These are phyloP conservation scores for Waitea zeae DNA, from an alignment of 1,284 basidiomycete species.

Conservation along the genomic window DNA sequence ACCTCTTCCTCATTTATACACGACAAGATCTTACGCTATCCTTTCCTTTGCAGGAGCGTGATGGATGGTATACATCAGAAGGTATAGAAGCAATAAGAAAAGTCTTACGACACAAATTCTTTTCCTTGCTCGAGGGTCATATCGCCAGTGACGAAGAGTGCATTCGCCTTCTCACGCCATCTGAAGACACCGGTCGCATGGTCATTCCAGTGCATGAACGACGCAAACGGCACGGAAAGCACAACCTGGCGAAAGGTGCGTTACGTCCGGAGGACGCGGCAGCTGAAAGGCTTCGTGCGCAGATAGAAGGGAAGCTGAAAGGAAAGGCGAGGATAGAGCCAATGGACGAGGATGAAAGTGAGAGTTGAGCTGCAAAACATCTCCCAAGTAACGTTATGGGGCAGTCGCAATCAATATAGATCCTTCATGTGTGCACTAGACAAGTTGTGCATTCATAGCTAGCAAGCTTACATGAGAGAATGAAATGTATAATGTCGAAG, in stretches of 20 bases:
- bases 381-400: no score
- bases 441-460: no score
- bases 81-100: constrained; percentile 70
- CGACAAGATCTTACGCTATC: no score
- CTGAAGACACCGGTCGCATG: constrained; percentile 25
- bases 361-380: no score
- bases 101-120: constrained; percentile 77
- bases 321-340: no score
- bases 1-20: no score
- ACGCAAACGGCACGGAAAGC: constrained; percentile 39
- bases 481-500: no score
- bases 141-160: constrained; percentile 58
- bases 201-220: not conserved
- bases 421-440: no score
- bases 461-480: no score
- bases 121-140: constrained; percentile 63
- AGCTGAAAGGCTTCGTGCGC: constrained; percentile 10
- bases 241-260: constrained; percentile 76
- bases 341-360: no score
- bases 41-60: constrained; percentile 48
- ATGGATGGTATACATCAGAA: constrained; percentile 72
- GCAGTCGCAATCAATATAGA: no score
- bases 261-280: constrained; percentile 64
- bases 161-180: constrained; percentile 34
- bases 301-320: not conserved